Base-by-base conservation (phyloP, 306 rosid genomes). In the Rosa persica region DNA sequence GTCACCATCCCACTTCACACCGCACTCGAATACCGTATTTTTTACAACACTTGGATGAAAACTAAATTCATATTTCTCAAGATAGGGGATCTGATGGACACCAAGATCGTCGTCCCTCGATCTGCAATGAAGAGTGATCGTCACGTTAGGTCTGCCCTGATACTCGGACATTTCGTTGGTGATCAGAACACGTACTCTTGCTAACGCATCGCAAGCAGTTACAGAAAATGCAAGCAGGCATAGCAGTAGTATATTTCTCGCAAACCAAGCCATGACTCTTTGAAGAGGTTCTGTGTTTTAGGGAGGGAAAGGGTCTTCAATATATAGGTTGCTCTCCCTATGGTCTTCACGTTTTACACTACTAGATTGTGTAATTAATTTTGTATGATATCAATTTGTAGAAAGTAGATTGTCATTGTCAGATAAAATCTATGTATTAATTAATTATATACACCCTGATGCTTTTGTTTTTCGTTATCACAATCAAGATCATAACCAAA, bases 101-200 rank as follows among this genome's bases (percentile, higher is more conserved):
- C 78, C 78, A 19, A 75, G 78, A 39, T 75, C 70, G 4, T 75
- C 39, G 40, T 75, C 55, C 20, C 17, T 55, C 0, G 78, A 75
- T 57, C 62, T 75, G 40, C 62, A 27, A 22, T 75, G 78, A 40
- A 75, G 6, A 0, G 36, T 42, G 34, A 36, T 7, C 2, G 23
- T 44, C 42, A 20, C 5, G 30, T 55, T 55, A 2, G 30, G 30
- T 55, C 13, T n/a, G 12, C 62, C 62, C 12, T 6, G 62, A 55
- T 55, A 55, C 10, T 55, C 62, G 12, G 62, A 55, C 13, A 55
- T 55, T 55, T 55, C 62, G 13, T 74, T 74, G 10, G 47, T 22
- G 67, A 75, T 75, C 7, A 12, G 11, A 22, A 75, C 78, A 7
- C 17, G 27, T 16, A 23, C 54, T 57, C 55, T 19, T 12, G 62